Conservation (phyloP, 768 basidiomycete species). For the Mycena belliarum region DNA sequence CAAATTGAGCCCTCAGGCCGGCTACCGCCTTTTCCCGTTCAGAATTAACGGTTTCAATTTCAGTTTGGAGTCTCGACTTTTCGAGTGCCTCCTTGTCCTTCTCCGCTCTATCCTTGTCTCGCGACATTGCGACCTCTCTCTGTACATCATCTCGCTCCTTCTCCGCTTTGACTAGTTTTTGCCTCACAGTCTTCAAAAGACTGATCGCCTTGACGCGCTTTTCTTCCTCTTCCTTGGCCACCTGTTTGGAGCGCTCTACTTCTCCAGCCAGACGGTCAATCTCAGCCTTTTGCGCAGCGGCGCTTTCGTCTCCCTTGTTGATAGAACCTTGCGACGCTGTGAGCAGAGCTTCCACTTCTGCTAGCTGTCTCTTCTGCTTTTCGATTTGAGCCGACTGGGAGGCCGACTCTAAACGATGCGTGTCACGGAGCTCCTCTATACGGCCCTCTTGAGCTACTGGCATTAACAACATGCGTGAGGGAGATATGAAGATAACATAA, state of each 20-base stretch:
- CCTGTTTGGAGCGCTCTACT: conserved; percentile 54
- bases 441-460: conserved; percentile 78
- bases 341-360: conserved; percentile 70
- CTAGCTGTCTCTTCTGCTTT: conserved; percentile 64
- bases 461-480: too few relatives aligned
- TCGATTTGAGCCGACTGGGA: conserved; percentile 79
- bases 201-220: conserved; percentile 94
- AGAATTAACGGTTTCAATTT: conserved; percentile 59
- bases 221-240: conserved; percentile 93
- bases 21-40: conserved; percentile 65
- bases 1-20: conserved; percentile 66
- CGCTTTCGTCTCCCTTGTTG: conserved; percentile 49
- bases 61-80: conserved; percentile 55
- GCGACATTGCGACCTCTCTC: conserved; percentile 53
- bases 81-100: conserved; percentile 58
- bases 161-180: conserved; percentile 96
- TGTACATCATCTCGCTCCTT: conserved; percentile 84
- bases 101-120: conserved; percentile 56
- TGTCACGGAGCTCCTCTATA: conserved; percentile 82
- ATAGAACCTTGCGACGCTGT: conserved; percentile 54
- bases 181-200: conserved; percentile 90
- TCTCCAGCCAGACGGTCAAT: conserved; percentile 64
- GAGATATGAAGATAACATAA: conserved; percentile 20
- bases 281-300: conserved; percentile 53
- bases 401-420: conserved; percentile 75